Percentiles rank a stretch among this genome's conserved stretches.
These are phyloP conservation scores for Geotrichum ghanense DNA, from an alignment of 805 yeast species.

Conservation along the genomic window DNA sequence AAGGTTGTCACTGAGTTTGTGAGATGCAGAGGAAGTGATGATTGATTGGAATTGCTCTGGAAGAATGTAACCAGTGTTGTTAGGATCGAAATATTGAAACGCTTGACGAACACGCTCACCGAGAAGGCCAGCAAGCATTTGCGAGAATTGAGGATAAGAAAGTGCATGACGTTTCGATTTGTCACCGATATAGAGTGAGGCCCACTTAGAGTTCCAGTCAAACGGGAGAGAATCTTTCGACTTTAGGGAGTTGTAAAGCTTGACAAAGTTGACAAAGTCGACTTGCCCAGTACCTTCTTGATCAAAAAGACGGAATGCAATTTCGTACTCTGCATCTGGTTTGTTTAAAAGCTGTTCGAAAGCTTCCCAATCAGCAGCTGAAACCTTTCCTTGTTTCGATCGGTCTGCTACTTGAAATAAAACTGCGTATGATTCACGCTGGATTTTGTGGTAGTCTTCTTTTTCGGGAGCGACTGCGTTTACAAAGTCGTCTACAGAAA, in stretches of 20 bases:
- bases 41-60: constrained; percentile 30
- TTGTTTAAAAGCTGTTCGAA: constrained; percentile 48
- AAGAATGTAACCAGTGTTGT: constrained; percentile 28
- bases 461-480: constrained; percentile 32
- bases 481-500: constrained; percentile 32
- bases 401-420: constrained; percentile 76
- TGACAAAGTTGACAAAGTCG: constrained; percentile 29
- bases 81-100: constrained; percentile 27
- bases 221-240: constrained; percentile 28
- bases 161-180: constrained; percentile 26
- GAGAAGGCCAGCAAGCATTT: constrained; percentile 33
- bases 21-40: constrained; percentile 27
- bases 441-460: constrained; percentile 40
- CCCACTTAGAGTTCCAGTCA: constrained; percentile 34
- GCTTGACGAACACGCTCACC: constrained; percentile 39
- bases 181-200: constrained; percentile 30
- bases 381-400: constrained; percentile 53
- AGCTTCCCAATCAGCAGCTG: constrained; percentile 59
- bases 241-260: constrained; percentile 26
- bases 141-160: constrained; percentile 32
- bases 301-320: constrained; percentile 36
- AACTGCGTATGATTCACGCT: constrained; percentile 52
- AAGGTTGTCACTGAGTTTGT: constrained; percentile 31
- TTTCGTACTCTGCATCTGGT: constrained; percentile 44
- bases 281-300: constrained; percentile 27